Conservation (phyloP, 1,139 yeast genomes). For the Debaryomyces sp. region DNA sequence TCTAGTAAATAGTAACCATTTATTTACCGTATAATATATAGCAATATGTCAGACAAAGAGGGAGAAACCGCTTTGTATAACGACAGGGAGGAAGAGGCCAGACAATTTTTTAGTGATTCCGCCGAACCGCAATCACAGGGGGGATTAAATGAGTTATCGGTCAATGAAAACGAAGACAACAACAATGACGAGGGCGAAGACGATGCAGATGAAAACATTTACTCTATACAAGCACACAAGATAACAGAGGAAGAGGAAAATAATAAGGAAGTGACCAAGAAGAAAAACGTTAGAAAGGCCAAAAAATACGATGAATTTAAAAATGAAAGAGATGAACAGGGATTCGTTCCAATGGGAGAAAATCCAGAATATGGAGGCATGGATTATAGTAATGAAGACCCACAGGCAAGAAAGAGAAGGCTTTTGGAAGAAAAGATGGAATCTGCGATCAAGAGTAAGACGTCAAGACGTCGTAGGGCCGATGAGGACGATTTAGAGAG, state of each 20-base stretch:
- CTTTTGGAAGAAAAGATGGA: constrained; percentile 82
- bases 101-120: constrained; percentile 5
- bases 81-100: neutral
- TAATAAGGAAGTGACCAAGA: constrained; percentile 34
- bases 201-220: constrained; percentile 21
- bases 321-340: constrained; percentile 11
- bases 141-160: constrained; percentile 2
- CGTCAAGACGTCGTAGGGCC: constrained; percentile 59
- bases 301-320: constrained; percentile 14
- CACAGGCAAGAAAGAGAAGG: constrained; percentile 63
- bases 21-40: neutral
- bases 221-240: constrained; percentile 37
- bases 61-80: constrained; percentile 1
- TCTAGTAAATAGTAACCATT: no score
- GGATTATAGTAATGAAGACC: constrained; percentile 42
- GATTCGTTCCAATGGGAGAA: constrained; percentile 17
- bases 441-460: constrained; percentile 69
- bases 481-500: constrained; percentile 93
- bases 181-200: constrained; percentile 12
- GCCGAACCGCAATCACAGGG: constrained; percentile 5
- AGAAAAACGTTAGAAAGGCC: constrained; percentile 41
- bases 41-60: constrained; percentile 6
- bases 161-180: constrained; percentile 13
- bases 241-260: constrained; percentile 16
- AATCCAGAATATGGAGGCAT: constrained; percentile 16